Evolutionary conservation across 495 filamentous ascomycete species (phyloP), one percentile per base, ranked within the genome.

Genomic region (Rusavskia elegans): DNA sequence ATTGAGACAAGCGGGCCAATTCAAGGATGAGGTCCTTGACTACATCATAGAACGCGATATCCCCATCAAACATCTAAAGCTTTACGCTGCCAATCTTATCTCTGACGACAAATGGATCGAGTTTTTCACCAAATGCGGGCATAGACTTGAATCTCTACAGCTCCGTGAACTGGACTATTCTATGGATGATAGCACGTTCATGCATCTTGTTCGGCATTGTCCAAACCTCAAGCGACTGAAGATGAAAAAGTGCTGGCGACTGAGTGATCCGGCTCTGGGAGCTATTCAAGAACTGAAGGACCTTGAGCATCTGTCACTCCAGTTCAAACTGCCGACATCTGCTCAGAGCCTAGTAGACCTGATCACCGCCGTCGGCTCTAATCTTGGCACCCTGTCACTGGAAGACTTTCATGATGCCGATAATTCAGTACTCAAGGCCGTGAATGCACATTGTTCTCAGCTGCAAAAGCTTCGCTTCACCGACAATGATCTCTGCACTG

Each of bases 31-130:
- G 13, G 81, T 86, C 25, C 71, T 95, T 61, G 74, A 90, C 19
- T 93, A 87, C 64, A 77, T 95, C 59, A 68, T 85, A 5, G 80
- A 81, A 50, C 80, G 84, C 21, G 66, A 82, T 39, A 68, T 81
- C 38, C 58, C 75, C 10, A 71, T 95, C 42, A 73, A 67, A 70
- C 54, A 77, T 60, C 52, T 80, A 69, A 66, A 87, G 65, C 63
- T 95, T 5, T 79, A 87, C 58, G 82, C 84, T 16, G 79, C 87
- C 2, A 95, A 94, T 55, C 74, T 95, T 5, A 68, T 95, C 9
- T 77, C 79, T 4, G 79, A 92, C 57, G 66, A 66, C 0, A 78
- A 73, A 52, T 95, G 88, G 88, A 69, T 68, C 45, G 67, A 74
- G 39, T 75, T 83, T 23, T 80, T 95, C 48, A 60, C 66, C 19